phyloP scores from a whole-genome alignment of 2,329 filamentous ascomycete genomes.

The Arthrobotrys sphaeroides region DNA sequence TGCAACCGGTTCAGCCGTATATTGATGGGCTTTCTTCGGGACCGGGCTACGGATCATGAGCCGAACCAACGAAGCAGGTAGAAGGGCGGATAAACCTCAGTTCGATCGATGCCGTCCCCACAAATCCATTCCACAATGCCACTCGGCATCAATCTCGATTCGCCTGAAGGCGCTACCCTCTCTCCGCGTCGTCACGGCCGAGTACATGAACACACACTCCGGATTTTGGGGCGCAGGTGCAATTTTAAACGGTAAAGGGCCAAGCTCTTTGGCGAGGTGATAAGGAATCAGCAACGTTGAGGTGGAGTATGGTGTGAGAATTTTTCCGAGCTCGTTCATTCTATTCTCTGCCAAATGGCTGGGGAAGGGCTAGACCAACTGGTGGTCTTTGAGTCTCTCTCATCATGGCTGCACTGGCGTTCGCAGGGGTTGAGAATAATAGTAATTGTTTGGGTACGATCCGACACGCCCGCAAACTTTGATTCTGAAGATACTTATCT shows the following conservation, averaged over 20 bases:
- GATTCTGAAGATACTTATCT: background rate
- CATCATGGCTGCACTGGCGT: background rate
- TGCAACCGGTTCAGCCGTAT: background rate
- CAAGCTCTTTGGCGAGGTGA: background rate
- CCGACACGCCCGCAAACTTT: background rate
- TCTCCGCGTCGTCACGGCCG: background rate
- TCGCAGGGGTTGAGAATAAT: background rate
- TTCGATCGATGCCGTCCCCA: background rate
- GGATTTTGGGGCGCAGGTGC: background rate
- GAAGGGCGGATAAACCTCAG: background rate
- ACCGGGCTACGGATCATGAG: background rate
- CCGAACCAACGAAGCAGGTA: background rate
- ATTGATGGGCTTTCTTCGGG: too few relatives aligned
- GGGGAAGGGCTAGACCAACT: background rate
- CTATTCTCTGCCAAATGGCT: background rate
- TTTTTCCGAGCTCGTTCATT: conserved; percentile 20
- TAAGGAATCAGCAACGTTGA: background rate
- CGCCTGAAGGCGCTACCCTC: background rate
- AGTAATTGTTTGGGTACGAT: background rate
- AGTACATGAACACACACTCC: background rate
- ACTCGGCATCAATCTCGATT: background rate
- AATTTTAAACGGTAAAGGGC: conserved; percentile 7
- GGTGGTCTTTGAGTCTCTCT: conserved; percentile 3
- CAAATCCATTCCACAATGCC: background rate
- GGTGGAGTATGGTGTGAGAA: background rate